Base-by-base conservation (phyloP, 2,329 filamentous ascomycete species). In the Scedosporium aurantiacum region DNA sequence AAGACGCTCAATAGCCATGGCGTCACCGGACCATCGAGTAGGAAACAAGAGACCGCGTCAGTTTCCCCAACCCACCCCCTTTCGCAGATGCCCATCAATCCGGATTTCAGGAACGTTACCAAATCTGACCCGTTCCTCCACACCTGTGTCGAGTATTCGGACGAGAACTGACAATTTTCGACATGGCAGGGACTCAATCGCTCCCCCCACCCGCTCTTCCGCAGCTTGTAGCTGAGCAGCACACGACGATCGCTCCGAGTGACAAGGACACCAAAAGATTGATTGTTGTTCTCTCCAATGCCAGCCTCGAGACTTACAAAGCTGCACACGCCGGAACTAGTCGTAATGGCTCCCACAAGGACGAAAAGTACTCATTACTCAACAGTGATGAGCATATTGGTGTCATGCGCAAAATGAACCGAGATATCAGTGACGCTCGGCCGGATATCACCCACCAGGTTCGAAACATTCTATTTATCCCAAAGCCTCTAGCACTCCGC, bases 321-420 rank as follows among this genome's bases (percentile, higher is more conserved):
- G 90, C 94, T 1, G 89, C 90, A 21, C 86, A 91, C 67, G 86
- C 87, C 63, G 83, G 86, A 73, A 81, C 71, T 74, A 83, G 72
- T 76, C 86, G 76, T 75, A 85, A 73, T 79, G 80, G 85, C 37
- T 78, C 81, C 62, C 83, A 84, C 63, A 85, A 89, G 59, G 92
- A 97, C 69, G 93, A 97, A 73, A 97, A 97, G 75, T 99, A 96
- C 76, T 96, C 93, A 64, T 81, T 99, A 60, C 86, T 99, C 70
- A 99, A 99, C 81, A 97, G 92, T 75, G 94, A 99, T 72, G 94
- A 99, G 76, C 94, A 99, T 73, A 99, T 99, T 68, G 94, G 94
- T 65, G 89, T 97, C 66, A 96, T 99, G 91, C 88, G 94, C 70
- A 99, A 97, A 81, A 97, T 97, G 93, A 96, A 96, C 73, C 84